These are phyloP conservation scores for Ambrosiella xylebori DNA, from an alignment of 2,329 filamentous ascomycete species.

Conservation along the genomic window DNA sequence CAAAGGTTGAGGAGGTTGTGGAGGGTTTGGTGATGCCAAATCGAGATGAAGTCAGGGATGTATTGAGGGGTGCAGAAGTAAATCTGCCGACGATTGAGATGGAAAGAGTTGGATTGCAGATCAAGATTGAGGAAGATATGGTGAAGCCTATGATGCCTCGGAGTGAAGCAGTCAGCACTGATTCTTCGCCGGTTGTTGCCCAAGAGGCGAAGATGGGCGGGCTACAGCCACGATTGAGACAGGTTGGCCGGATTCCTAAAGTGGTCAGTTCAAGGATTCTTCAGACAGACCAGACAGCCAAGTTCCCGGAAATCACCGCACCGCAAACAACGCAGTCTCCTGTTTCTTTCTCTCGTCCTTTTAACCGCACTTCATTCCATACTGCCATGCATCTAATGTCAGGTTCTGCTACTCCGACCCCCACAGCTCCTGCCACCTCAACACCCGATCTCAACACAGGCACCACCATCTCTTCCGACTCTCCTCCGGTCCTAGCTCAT, in stretches of 20 bases:
- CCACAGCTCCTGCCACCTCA: constrained; percentile 2
- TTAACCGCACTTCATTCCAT: constrained; percentile 39
- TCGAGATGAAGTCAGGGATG: neutral
- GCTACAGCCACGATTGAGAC: constrained; percentile 39
- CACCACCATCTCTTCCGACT: constrained; percentile 23
- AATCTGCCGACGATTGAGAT: neutral
- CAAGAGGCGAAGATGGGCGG: neutral
- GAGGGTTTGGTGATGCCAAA: neutral
- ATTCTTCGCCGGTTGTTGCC: constrained; percentile 3
- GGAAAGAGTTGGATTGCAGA: neutral
- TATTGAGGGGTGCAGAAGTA: neutral
- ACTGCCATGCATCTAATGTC: constrained; percentile 12
- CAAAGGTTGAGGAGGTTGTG: neutral
- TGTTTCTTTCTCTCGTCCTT: constrained; percentile 74
- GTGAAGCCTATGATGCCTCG: neutral
- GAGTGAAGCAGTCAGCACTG: neutral
- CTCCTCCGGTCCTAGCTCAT: constrained; percentile 20
- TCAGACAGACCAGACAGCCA: constrained; percentile 21
- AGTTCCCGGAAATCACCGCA: neutral
- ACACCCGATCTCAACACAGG: constrained; percentile 23
- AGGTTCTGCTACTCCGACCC: constrained; percentile 3
- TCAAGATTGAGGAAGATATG: neutral
- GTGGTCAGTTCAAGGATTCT: constrained; percentile 48
- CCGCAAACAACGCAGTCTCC: constrained; percentile 28
- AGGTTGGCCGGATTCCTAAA: constrained; percentile 72